These are phyloP conservation scores for Leptomonas pyrrhocoris DNA, from an alignment of 208 protist species.

Conservation along the genomic window DNA sequence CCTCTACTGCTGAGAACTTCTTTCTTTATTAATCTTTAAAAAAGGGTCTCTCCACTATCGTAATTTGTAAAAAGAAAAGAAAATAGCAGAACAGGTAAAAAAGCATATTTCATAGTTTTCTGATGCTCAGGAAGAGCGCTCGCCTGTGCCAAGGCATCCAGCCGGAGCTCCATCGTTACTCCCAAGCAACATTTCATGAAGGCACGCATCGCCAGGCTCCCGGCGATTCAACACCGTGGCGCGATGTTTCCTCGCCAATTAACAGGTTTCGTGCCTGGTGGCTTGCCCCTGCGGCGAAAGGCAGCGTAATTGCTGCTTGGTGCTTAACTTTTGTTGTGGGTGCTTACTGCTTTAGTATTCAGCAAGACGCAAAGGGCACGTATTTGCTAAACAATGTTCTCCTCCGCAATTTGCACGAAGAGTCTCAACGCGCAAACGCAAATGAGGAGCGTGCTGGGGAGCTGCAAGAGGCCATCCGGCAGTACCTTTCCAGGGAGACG, in stretches of 20 bases:
- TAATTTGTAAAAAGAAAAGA: background rate
- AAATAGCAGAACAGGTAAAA: too few species aligned
- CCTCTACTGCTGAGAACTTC: background rate
- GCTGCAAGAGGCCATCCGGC: conserved; percentile 62
- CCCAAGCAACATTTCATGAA: conserved; percentile 87
- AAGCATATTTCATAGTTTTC: background rate
- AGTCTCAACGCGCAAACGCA: conserved; percentile 74
- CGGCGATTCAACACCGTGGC: conserved; percentile 88
- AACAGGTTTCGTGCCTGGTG: conserved; percentile 77
- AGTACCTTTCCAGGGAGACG: conserved; percentile 35
- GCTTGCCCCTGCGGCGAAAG: conserved; percentile 81
- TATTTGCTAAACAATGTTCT: conserved; percentile 90
- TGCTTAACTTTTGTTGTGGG: conserved; percentile 75
- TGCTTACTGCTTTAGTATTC: conserved; percentile 84
- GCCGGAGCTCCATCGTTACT: conserved; percentile 81
- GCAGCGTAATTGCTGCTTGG: conserved; percentile 83
- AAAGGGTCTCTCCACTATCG: too few species aligned
- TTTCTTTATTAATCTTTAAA: conserved; percentile 11
- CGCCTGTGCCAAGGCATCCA: conserved; percentile 46
- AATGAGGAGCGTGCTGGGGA: conserved; percentile 64
- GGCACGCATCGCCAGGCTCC: conserved; percentile 83
- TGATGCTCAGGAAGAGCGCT: conserved; percentile 28
- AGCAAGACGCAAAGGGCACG: conserved; percentile 85
- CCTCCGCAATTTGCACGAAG: conserved; percentile 81
- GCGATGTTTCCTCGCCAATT: conserved; percentile 79